Base-by-base conservation (phyloP, 208 protist species). In the Strigomonas culicis region DNA sequence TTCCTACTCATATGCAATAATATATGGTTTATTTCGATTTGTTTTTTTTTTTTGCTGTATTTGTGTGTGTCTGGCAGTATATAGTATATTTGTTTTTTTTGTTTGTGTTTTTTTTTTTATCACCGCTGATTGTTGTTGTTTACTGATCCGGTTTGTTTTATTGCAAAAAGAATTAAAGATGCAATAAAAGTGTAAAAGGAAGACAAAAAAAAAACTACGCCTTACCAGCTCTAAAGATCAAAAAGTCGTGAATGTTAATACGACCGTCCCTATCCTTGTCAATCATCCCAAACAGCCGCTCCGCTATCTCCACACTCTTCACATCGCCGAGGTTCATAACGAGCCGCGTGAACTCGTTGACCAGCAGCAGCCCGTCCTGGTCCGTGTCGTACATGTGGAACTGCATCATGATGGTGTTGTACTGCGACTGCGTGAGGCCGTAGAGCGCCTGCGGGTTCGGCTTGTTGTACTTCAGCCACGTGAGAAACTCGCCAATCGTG, bases 391-490 rank as follows among this genome's bases (percentile, higher is more conserved):
- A 92, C 22, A 61, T 67, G 65, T 79, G 86, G 59, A 93, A 93
- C 63, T 95, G 86, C 77, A 95, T 90, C 86, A 95, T 89, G 30
- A 93, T 77, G 19, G 80, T 85, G 63, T 91, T 88, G 77, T 95
- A 95, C 60, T 95, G 77, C 15, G 75, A 49, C 59, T 93, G 86
- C 22, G 79, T 83, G 8, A 93, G 69, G 1, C 86, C 86, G 57
- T 95, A 95, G 17, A 92, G 71, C 0, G 76, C 56, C 39, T 82
- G 59, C 25, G 89, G 84, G 59, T 91, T 78, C 2, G 89, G 89
- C 59, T 84, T 84, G 76, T 93, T 88, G 65, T 90, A 57, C 30
- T 66, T 46, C 36, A 90, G 66, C 80, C 82, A 95, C 13, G 74
- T 87, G 17, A 90, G 64, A 62, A 95, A 92, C 74, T 92, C 88